These are phyloP conservation scores for Epichloe coenophiala DNA, from an alignment of 2,329 filamentous ascomycete species.

Conservation along the genomic window DNA sequence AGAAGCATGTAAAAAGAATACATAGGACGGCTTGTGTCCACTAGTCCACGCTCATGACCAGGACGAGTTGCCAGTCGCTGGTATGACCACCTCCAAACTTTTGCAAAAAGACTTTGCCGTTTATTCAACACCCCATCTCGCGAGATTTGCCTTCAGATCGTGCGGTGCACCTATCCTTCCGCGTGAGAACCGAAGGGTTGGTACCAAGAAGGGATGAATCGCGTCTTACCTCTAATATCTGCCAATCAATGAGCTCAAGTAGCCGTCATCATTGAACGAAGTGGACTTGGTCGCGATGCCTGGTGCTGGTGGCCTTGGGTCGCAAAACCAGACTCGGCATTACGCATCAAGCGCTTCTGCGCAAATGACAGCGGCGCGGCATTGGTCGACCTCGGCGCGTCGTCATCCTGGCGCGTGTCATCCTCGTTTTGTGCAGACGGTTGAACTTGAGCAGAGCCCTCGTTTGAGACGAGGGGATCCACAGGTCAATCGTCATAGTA, in stretches of 20 bases:
- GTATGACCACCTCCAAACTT: not conserved
- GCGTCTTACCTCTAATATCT: conserved; percentile 16
- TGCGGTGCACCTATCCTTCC: conserved; percentile 1
- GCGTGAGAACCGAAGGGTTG: conserved; percentile 1
- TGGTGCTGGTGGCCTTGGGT: conserved; percentile 26
- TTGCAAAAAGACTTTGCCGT: not conserved
- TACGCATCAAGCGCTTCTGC: conserved; percentile 34
- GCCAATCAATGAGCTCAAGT: conserved; percentile 33
- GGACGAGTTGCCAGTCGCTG: not conserved
- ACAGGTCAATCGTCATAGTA: conserved; percentile 91
- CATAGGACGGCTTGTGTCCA: not conserved
- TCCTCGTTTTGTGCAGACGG: conserved; percentile 29
- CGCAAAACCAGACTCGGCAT: conserved; percentile 30
- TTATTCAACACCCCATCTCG: conserved; percentile 2
- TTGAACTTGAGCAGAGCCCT: conserved; percentile 63
- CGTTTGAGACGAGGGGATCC: conserved; percentile 74
- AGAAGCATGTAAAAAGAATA: not conserved
- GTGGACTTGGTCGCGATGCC: conserved; percentile 50
- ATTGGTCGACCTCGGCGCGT: conserved; percentile 29
- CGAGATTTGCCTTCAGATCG: conserved; percentile 4
- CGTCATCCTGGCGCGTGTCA: conserved; percentile 26
- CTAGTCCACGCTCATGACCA: not conserved
- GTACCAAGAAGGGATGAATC: not conserved
- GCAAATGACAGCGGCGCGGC: conserved; percentile 30
- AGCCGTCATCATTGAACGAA: conserved; percentile 54